Percentiles rank a stretch among this genome's conserved stretches.
These are phyloP conservation scores for Talaromyces wortmannii DNA, from an alignment of 495 filamentous ascomycete genomes.

Conservation along the genomic window DNA sequence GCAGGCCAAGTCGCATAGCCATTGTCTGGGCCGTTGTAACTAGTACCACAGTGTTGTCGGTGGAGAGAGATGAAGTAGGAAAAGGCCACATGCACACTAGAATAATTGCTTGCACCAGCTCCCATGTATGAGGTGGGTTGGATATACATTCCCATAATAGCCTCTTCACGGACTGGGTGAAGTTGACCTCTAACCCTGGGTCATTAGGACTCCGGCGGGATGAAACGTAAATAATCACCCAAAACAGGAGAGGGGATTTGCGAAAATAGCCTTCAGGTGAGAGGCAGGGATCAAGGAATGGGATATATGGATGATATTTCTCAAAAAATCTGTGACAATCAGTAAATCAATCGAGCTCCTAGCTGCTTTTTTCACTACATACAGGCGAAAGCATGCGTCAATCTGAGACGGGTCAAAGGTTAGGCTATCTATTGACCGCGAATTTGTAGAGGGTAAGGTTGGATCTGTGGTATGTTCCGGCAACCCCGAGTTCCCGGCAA, in stretches of 20 bases:
- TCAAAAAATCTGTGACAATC: conserved; percentile 5
- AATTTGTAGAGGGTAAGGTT: neutral
- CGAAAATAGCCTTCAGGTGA: conserved; percentile 5
- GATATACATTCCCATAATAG: conserved; percentile 10
- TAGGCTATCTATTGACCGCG: conserved; percentile 1
- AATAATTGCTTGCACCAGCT: conserved; percentile 9
- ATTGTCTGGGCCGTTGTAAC: conserved; percentile 8
- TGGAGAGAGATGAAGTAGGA: conserved; percentile 9
- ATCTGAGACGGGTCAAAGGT: conserved; percentile 1
- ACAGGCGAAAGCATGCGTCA: conserved; percentile 4
- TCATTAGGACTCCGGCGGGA: conserved; percentile 7
- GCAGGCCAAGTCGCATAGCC: conserved; percentile 8
- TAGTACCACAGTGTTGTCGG: conserved; percentile 6
- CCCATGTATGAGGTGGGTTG: conserved; percentile 9
- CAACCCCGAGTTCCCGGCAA: neutral
- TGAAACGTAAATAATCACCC: conserved; percentile 7
- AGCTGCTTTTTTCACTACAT: neutral
- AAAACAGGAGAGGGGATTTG: conserved; percentile 6
- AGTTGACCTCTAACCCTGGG: neutral
- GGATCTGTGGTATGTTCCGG: neutral
- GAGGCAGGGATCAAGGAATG: conserved; percentile 2
- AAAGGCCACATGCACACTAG: conserved; percentile 12
- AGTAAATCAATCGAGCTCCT: neutral
- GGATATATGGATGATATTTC: conserved; percentile 4
- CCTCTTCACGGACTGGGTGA: conserved; percentile 3